Conservation (phyloP, 345 rosid genomes). For the Hibiscus mutabilis region DNA sequence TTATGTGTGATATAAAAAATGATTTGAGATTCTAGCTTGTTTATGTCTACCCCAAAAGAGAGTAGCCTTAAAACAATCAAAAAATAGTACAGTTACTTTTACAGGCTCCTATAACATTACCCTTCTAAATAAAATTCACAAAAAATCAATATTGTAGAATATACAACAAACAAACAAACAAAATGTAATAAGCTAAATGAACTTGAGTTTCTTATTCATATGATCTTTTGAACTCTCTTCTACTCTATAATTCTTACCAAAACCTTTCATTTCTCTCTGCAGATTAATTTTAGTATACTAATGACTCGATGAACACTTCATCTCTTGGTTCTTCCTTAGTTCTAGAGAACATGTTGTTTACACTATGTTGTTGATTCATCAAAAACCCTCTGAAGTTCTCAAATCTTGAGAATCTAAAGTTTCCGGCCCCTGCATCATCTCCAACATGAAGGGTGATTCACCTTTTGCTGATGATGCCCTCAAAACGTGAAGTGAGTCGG, state of each 20-base stretch:
- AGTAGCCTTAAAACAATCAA: too few relatives aligned
- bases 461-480: conserved; percentile 22
- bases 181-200: conserved; percentile 18
- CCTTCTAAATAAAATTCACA: not conserved
- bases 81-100: too few relatives aligned
- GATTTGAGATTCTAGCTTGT: too few relatives aligned
- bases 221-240: not conserved
- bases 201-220: conserved; percentile 13
- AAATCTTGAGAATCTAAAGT: conserved; percentile 30
- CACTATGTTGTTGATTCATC: conserved; percentile 24
- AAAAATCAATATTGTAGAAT: conserved; percentile 1
- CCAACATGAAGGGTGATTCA: conserved; percentile 30
- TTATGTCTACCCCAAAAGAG: too few relatives aligned
- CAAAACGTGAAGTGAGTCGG: conserved; percentile 10
- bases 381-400: conserved; percentile 28
- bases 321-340: conserved; percentile 61
- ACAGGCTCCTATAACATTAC: not conserved
- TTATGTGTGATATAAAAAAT: too few relatives aligned
- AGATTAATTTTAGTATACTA: conserved; percentile 31
- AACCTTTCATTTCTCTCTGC: too few relatives aligned
- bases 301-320: conserved; percentile 41
- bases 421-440: conserved; percentile 36
- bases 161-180: conserved; percentile 25
- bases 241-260: too few relatives aligned
- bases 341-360: conserved; percentile 22